A percentile compares a stretch with the other conserved stretches of the same genome.
Evolutionary conservation across 2,329 filamentous ascomycete genomes (phyloP).

Genomic region (Penicillium sp.): DNA sequence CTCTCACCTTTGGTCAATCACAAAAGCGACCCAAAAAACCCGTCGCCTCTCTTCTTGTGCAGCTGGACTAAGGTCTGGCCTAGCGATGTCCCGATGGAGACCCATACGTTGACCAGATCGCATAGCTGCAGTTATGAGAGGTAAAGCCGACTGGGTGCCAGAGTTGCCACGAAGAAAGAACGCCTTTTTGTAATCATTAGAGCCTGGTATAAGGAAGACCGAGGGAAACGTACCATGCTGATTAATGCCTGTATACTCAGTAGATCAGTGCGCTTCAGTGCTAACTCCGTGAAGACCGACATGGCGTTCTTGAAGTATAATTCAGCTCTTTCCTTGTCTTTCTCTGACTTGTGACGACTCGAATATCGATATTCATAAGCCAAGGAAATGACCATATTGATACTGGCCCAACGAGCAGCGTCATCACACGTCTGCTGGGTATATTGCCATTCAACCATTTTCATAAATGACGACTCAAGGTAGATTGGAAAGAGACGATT

Average conservation of each 20-base stretch:
- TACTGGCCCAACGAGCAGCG: slow-evolving; percentile 93
- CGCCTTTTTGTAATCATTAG: slow-evolving; percentile 43
- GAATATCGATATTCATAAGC: slow-evolving; percentile 86
- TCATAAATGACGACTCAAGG: slow-evolving; percentile 95
- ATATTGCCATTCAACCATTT: slow-evolving; percentile 90
- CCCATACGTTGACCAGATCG: slow-evolving; percentile 87
- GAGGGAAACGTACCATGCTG: slow-evolving; percentile 63
- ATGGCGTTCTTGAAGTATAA: slow-evolving; percentile 93
- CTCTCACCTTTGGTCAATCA: slow-evolving; percentile 66
- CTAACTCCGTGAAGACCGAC: slow-evolving; percentile 84
- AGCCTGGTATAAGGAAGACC: not conserved
- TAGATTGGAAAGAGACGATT: slow-evolving; percentile 97
- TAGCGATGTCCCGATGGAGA: slow-evolving; percentile 82
- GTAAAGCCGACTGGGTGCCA: slow-evolving; percentile 86
- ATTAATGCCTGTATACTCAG: slow-evolving; percentile 89
- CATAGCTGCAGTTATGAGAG: slow-evolving; percentile 85
- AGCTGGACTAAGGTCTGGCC: slow-evolving; percentile 83
- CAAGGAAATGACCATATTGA: slow-evolving; percentile 87
- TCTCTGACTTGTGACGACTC: slow-evolving; percentile 82
- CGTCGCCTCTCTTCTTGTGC: slow-evolving; percentile 85
- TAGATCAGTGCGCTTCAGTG: slow-evolving; percentile 89
- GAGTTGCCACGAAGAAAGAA: slow-evolving; percentile 92
- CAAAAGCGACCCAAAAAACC: slow-evolving; percentile 73
- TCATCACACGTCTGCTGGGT: slow-evolving; percentile 87
- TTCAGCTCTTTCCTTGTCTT: slow-evolving; percentile 91